Conservation (phyloP, 805 yeast species). For the Lipomyces orientalis region DNA sequence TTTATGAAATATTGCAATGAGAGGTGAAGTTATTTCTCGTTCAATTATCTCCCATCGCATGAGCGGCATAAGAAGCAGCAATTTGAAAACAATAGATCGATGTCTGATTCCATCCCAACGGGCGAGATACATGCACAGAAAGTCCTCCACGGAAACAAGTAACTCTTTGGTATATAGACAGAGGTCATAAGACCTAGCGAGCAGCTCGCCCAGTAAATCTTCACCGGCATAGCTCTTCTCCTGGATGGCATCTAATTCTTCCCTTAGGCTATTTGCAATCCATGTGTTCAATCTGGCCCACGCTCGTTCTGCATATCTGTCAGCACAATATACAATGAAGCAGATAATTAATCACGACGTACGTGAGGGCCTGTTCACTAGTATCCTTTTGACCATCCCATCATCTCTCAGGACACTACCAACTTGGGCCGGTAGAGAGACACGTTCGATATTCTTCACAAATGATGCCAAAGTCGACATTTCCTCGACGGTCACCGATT, state of each 20-base stretch:
- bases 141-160: conserved; percentile 20
- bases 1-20: conserved; percentile 1
- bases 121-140: conserved; percentile 18
- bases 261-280: conserved; percentile 17
- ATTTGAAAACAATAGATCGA: conserved; percentile 11
- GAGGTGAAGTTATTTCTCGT: conserved; percentile 9
- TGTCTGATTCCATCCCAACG: conserved; percentile 21
- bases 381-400: conserved; percentile 17
- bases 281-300: conserved; percentile 31
- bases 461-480: conserved; percentile 17
- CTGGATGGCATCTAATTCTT: conserved; percentile 9
- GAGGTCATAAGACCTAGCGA: conserved; percentile 13
- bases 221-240: not conserved
- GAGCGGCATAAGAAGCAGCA: conserved; percentile 13
- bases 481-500: conserved; percentile 26
- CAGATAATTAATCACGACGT: not conserved
- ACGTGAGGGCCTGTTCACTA: conserved; percentile 25
- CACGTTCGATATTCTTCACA: conserved; percentile 15
- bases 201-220: conserved; percentile 18
- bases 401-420: conserved; percentile 32
- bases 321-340: not conserved
- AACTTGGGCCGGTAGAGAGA: conserved; percentile 31
- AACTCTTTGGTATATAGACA: conserved; percentile 11
- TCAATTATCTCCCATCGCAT: conserved; percentile 10
- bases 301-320: not conserved